Evolutionary conservation across 2,329 filamentous ascomycete species (phyloP).

Genomic region (Cladophialophora exuberans): DNA sequence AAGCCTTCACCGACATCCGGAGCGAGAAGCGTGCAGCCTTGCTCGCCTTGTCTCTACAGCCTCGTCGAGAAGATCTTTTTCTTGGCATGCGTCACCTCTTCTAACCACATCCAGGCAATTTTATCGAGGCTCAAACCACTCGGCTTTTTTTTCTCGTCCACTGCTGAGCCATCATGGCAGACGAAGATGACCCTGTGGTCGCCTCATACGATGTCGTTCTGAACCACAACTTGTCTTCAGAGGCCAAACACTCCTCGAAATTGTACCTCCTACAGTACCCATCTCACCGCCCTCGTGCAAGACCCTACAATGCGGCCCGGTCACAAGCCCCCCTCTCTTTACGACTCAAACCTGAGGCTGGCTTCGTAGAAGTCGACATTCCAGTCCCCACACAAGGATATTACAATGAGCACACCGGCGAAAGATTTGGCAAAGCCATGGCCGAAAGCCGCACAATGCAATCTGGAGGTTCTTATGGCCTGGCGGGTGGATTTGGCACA

Average conservation of each 20-base stretch:
- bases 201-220: constrained; percentile 83
- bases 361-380: constrained; percentile 91
- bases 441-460: constrained; percentile 56
- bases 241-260: constrained; percentile 8
- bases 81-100: no score
- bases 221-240: constrained; percentile 55
- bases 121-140: no score
- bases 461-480: constrained; percentile 68
- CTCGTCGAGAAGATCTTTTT: no score
- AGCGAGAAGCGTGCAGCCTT: no score
- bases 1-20: no score
- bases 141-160: neutral
- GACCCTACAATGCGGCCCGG: constrained; percentile 62
- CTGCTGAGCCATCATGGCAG: constrained; percentile 15
- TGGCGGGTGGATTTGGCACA: constrained; percentile 74
- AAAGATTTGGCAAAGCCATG: constrained; percentile 80
- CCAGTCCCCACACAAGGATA: constrained; percentile 72
- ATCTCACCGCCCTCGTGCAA: constrained; percentile 67
- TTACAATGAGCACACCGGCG: constrained; percentile 82
- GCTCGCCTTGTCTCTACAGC: no score
- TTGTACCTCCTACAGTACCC: constrained; percentile 86
- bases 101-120: no score
- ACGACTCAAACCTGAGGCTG: constrained; percentile 78
- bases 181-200: constrained; percentile 66
- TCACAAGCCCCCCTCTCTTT: constrained; percentile 68